A percentile compares a stretch with the other conserved stretches of the same genome.
Evolutionary conservation across 768 basidiomycete genomes (phyloP).

Genomic region (Daedaleopsis sinensis): DNA sequence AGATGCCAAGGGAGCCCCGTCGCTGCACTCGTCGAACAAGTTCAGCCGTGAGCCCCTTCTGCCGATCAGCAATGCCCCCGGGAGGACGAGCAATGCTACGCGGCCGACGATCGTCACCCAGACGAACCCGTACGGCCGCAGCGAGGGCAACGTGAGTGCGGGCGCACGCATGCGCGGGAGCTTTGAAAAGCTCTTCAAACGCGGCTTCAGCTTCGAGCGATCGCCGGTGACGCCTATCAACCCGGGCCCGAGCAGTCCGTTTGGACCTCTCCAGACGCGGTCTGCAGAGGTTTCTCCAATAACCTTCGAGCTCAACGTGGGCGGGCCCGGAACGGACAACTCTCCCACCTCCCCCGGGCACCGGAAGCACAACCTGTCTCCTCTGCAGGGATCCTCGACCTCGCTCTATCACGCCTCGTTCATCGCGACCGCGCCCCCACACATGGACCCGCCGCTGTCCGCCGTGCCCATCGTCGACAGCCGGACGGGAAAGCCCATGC

Average conservation of each 20-base stretch:
- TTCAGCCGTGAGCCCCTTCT: slow-evolving; percentile 76
- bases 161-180: slow-evolving; percentile 55
- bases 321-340: slow-evolving; percentile 23
- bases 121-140: slow-evolving; percentile 31
- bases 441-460: slow-evolving; percentile 36
- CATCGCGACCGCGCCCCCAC: slow-evolving; percentile 34
- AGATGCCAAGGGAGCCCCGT: slow-evolving; percentile 38
- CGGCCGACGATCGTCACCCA: slow-evolving; percentile 31
- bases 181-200: slow-evolving; percentile 61
- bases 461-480: slow-evolving; percentile 34
- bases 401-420: slow-evolving; percentile 25
- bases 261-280: slow-evolving; percentile 21
- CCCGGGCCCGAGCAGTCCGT: slow-evolving; percentile 17
- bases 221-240: slow-evolving; percentile 25
- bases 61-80: slow-evolving; percentile 44
- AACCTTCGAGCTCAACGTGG: slow-evolving; percentile 30
- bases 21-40: slow-evolving; percentile 47
- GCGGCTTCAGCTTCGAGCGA: slow-evolving; percentile 45
- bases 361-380: slow-evolving; percentile 25
- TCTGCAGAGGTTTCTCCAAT: slow-evolving; percentile 24
- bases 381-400: slow-evolving; percentile 22
- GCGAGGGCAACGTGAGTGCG: slow-evolving; percentile 28
- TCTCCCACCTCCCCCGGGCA: slow-evolving; percentile 22
- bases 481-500: slow-evolving; percentile 45
- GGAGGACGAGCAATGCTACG: slow-evolving; percentile 22